phyloP scores from a whole-genome alignment of 768 basidiomycete species.

The Tricholoma matsutake region DNA sequence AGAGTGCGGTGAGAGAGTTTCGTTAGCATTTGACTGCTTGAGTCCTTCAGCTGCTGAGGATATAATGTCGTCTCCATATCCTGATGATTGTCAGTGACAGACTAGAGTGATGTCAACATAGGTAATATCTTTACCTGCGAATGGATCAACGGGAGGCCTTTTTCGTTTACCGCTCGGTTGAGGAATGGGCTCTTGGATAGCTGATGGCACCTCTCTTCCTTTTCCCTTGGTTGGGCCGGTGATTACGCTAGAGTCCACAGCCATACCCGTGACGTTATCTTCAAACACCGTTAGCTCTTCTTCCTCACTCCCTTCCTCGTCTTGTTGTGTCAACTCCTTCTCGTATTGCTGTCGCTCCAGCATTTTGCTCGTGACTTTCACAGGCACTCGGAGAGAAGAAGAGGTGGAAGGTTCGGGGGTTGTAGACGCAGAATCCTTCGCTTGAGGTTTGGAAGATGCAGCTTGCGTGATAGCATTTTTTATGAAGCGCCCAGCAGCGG shows the following conservation, averaged over 20 bases:
- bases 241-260: conserved; percentile 9
- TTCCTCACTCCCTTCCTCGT: conserved; percentile 40
- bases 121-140: conserved; percentile 58
- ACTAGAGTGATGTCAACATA: background rate
- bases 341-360: conserved; percentile 63
- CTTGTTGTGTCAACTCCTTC: conserved; percentile 49
- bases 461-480: conserved; percentile 76
- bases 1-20: background rate
- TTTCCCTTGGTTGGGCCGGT: conserved; percentile 34
- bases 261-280: conserved; percentile 22
- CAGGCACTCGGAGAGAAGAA: conserved; percentile 36
- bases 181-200: conserved; percentile 7
- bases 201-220: conserved; percentile 19
- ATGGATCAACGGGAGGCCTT: conserved; percentile 59
- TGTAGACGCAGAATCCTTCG: conserved; percentile 21
- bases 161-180: conserved; percentile 38
- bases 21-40: background rate
- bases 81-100: conserved; percentile 17
- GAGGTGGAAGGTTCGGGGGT: conserved; percentile 24
- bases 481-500: conserved; percentile 79
- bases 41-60: background rate
- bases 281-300: conserved; percentile 40
- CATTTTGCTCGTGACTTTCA: conserved; percentile 72
- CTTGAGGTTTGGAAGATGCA: conserved; percentile 34
- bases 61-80: conserved; percentile 31